Percentiles rank a stretch among this genome's conserved stretches.
Conservation (phyloP, 164 flowering plant genomes). For the Warburgia ugandensis region DNA sequence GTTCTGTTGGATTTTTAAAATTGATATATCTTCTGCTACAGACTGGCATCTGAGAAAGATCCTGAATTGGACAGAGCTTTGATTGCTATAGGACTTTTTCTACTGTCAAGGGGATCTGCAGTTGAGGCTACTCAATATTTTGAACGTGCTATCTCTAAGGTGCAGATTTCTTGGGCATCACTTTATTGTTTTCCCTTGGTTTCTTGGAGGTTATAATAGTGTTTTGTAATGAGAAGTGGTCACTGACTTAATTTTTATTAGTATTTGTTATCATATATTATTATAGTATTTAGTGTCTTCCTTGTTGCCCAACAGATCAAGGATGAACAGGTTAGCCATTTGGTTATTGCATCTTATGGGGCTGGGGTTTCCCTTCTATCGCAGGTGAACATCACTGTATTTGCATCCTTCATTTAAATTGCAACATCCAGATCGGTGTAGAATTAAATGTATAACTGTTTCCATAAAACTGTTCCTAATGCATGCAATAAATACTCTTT, state of each 20-base stretch:
- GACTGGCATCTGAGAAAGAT: slow-evolving; percentile 76
- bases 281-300: slow-evolving; percentile 2
- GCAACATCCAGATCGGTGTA: too few relatives aligned
- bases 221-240: background rate
- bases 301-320: slow-evolving; percentile 33
- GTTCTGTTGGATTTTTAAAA: background rate
- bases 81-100: slow-evolving; percentile 61
- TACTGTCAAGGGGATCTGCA: slow-evolving; percentile 34
- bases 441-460: too few relatives aligned
- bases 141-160: slow-evolving; percentile 76
- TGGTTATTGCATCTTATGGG: slow-evolving; percentile 66
- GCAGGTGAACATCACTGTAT: slow-evolving; percentile 44
- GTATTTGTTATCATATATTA: slow-evolving; percentile 4
- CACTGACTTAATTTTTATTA: background rate
- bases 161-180: slow-evolving; percentile 15
- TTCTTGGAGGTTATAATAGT: background rate
- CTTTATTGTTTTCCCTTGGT: background rate
- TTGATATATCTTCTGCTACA: slow-evolving; percentile 18
- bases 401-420: too few relatives aligned
- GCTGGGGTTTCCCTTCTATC: slow-evolving; percentile 58
- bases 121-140: slow-evolving; percentile 50
- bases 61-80: slow-evolving; percentile 51
- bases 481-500: too few relatives aligned
- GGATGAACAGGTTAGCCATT: slow-evolving; percentile 45
- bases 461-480: too few relatives aligned